Evolutionary conservation across 2,329 filamentous ascomycete species (phyloP).

Genomic region (Tolypocladium tundrense): DNA sequence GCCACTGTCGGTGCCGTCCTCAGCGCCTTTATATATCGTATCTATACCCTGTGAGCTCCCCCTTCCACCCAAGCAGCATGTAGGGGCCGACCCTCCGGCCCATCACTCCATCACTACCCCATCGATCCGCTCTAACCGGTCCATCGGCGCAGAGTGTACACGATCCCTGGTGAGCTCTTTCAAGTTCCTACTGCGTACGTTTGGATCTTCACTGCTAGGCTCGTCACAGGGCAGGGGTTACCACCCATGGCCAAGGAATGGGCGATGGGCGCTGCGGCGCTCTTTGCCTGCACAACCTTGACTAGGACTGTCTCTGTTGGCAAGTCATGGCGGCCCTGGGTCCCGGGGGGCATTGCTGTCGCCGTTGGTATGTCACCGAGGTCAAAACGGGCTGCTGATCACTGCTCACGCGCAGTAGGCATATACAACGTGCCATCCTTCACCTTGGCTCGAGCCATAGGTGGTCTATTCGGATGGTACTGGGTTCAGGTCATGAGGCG

Average conservation of each 20-base stretch:
- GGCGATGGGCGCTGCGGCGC: conserved; percentile 59
- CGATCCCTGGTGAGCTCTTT: conserved; percentile 80
- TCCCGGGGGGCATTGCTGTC: conserved; percentile 92
- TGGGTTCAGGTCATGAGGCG: conserved; percentile 50
- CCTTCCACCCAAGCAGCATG: background rate
- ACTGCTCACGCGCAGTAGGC: conserved; percentile 32
- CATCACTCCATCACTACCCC: background rate
- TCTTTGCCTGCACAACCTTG: conserved; percentile 65
- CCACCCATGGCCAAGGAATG: conserved; percentile 76
- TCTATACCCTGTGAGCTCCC: conserved; percentile 56
- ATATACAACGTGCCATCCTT: conserved; percentile 99
- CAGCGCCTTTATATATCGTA: conserved; percentile 74
- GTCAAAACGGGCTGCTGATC: background rate
- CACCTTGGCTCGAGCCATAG: conserved; percentile 76
- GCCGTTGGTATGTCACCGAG: conserved; percentile 56
- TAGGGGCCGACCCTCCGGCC: background rate
- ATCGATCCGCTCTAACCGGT: background rate
- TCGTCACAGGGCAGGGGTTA: conserved; percentile 84
- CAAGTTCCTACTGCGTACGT: conserved; percentile 92
- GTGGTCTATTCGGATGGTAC: conserved; percentile 65
- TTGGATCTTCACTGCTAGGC: conserved; percentile 91
- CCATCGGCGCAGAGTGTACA: conserved; percentile 54
- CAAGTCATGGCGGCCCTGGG: conserved; percentile 58
- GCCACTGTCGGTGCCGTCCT: conserved; percentile 77
- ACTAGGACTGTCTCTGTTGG: conserved; percentile 50